Percentiles rank a stretch among this genome's conserved stretches.
phyloP scores from a whole-genome alignment of 768 basidiomycete species.

The Leccinum truebloodii region DNA sequence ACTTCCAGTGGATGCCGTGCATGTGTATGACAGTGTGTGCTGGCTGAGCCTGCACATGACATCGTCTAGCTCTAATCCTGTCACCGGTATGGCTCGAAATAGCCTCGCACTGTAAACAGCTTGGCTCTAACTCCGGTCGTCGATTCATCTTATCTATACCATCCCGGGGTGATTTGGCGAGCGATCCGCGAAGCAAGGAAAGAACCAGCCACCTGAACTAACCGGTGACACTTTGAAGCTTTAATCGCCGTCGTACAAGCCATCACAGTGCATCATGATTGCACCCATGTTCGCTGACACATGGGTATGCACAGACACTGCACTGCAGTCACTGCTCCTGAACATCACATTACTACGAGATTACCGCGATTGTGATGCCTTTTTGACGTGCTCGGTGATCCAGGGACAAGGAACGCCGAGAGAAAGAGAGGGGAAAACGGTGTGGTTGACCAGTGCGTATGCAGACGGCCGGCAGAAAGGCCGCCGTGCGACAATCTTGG shows the following conservation, averaged over 20 bases:
- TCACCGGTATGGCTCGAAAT: background rate
- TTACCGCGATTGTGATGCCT: slow-evolving; percentile 6
- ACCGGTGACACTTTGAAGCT: background rate
- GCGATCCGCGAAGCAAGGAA: slow-evolving; percentile 28
- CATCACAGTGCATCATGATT: background rate
- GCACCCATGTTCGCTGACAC: background rate
- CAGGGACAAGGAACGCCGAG: slow-evolving; percentile 1
- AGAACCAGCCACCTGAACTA: background rate
- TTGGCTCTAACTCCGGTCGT: background rate
- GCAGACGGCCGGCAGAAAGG: slow-evolving; percentile 7
- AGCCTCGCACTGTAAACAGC: background rate
- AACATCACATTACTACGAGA: slow-evolving; percentile 15
- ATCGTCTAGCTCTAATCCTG: background rate
- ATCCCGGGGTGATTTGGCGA: background rate
- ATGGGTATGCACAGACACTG: background rate
- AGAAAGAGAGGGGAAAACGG: slow-evolving; percentile 7
- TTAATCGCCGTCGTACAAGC: slow-evolving; percentile 1
- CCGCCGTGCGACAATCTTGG: slow-evolving; percentile 5
- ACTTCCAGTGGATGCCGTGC: background rate
- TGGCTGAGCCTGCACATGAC: background rate
- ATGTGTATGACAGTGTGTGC: background rate
- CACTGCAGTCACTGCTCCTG: background rate
- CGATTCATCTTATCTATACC: background rate
- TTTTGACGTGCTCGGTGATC: slow-evolving; percentile 2
- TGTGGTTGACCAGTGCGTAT: background rate